Evolutionary conservation across 2,329 filamentous ascomycete species (phyloP), one percentile per base, ranked within the genome.

Genomic region (Microsporum ferrugineum): DNA sequence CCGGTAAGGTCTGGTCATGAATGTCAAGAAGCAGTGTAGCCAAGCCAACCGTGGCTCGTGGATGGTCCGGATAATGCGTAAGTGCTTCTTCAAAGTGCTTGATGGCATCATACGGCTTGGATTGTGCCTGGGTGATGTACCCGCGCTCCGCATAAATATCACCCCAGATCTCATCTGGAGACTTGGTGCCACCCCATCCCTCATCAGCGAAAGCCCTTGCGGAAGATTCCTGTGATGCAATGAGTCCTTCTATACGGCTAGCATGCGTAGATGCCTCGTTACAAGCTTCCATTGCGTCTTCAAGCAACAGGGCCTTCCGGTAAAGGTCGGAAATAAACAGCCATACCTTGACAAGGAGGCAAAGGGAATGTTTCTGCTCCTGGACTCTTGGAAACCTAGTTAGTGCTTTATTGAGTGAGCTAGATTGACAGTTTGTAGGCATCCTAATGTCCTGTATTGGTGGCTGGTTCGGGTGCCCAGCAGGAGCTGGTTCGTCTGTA

Each of bases 311-410:
- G 5, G 92, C 89, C 59, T 90, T 84, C 33, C 90, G 84, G 71
- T 97, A 99, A 65, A 97, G 86, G 0, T 88, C 88, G 1, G 90
- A 88, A 63, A 96, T 90, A 70, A 94, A 87, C 6, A 96, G 79
- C 94, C 94, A 99, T 36, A 96, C 85, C 65, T 87, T 87, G 23
- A 91, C 78, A 14, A 99, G 74, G 8, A 86, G 70, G 3, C 78
- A 78, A 10, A 84, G 75, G 14, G 79, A 80, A 62, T 84, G 81
- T 60, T 79, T 80, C 58, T 82, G 78, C 57, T 79, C 77, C 63
- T 82, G 78, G 6, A 77, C 64, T 23, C 75, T 71, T 1, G 80
- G 75, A 61, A 83, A 82, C 59, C 76, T 77, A 45, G 80, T 79
- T 34, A 79, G 57, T 65, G 76, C 65, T 68, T 72, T 65, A 14